Percentiles rank a stretch among this genome's conserved stretches.
phyloP scores from a whole-genome alignment of 257 asterid genomes.

The Jasminum sambac region DNA sequence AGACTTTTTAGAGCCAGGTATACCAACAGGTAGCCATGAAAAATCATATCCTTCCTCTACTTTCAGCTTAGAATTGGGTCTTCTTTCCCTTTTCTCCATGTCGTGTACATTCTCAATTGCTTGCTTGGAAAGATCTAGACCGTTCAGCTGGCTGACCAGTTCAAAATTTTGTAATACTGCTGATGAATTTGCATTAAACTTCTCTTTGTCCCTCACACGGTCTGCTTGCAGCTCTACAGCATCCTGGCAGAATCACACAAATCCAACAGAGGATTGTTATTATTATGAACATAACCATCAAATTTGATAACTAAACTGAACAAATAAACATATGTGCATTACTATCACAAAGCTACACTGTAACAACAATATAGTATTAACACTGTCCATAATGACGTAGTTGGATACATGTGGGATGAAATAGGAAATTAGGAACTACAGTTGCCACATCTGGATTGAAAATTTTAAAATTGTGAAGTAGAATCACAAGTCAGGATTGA shows the following conservation, averaged over 20 bases:
- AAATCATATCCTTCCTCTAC: neutral
- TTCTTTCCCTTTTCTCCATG: neutral
- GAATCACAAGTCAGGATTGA: neutral
- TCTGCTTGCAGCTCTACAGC: neutral
- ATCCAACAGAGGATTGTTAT: neutral
- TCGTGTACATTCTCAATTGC: neutral
- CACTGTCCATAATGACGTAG: neutral
- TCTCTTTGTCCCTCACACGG: neutral
- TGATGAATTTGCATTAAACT: neutral
- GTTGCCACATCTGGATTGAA: neutral
- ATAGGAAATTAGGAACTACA: neutral
- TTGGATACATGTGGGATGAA: neutral
- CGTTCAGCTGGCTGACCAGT: neutral
- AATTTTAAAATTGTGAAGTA: neutral
- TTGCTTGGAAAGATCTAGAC: neutral
- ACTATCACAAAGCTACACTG: neutral
- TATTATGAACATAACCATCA: neutral
- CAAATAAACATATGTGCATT: neutral
- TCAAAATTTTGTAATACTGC: neutral
- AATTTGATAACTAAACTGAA: neutral
- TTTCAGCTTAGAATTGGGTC: conserved; percentile 5
- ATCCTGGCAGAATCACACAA: neutral
- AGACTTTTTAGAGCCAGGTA: neutral
- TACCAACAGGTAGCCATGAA: conserved; percentile 5
- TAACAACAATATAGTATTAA: neutral